Evolutionary conservation across 441 rosid species (phyloP).

Genomic region (Isatis lusitanica): DNA sequence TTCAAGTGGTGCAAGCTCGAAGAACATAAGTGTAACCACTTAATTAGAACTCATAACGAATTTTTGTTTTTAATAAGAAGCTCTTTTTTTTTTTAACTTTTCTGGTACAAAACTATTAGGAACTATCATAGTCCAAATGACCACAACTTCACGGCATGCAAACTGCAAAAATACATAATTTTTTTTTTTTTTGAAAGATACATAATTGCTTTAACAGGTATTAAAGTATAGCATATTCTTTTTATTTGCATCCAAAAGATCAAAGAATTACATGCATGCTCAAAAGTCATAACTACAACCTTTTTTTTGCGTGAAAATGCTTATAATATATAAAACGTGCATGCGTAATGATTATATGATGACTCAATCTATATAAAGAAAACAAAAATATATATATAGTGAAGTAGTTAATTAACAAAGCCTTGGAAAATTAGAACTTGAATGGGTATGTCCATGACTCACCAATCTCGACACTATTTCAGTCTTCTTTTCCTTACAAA

Average conservation of each 20-base stretch:
- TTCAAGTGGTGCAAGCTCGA: not conserved
- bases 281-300: not conserved
- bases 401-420: constrained; percentile 36
- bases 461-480: constrained; percentile 56
- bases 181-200: too few species aligned
- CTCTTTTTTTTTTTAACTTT: not conserved
- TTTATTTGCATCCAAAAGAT: constrained; percentile 9
- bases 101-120: not conserved
- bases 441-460: constrained; percentile 30
- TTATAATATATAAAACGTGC: not conserved
- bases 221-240: not conserved
- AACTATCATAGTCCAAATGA: constrained; percentile 8
- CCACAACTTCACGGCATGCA: constrained; percentile 3
- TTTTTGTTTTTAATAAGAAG: not conserved
- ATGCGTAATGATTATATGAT: constrained; percentile 4
- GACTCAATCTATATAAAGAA: constrained; percentile 7
- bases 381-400: not conserved
- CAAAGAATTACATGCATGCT: not conserved
- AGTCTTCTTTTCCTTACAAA: constrained; percentile 55
- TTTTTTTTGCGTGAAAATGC: constrained; percentile 12
- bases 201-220: not conserved
- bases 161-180: not conserved
- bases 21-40: not conserved
- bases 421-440: constrained; percentile 39
- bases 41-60: not conserved